phyloP scores from a whole-genome alignment of 148 eudicot species.

The Selenicereus undatus region DNA sequence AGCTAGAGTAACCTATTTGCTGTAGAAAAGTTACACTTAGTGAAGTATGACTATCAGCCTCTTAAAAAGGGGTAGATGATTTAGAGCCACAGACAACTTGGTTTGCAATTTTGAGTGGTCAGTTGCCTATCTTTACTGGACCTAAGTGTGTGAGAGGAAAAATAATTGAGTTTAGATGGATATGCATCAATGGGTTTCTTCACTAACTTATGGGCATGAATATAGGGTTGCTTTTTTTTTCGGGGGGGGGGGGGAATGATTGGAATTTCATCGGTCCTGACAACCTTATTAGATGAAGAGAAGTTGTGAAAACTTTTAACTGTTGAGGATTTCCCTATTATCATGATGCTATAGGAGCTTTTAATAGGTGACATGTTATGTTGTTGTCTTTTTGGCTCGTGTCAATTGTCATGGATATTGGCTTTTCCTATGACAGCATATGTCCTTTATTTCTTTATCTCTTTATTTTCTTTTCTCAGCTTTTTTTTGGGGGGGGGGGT shows the following conservation, averaged over 20 bases:
- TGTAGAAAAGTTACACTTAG: not conserved
- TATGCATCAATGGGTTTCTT: not conserved
- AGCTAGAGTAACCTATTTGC: not conserved
- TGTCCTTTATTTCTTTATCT: not conserved
- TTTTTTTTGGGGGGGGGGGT: not conserved
- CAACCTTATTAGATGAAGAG: not conserved
- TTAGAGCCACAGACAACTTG: not conserved
- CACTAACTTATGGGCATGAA: no score
- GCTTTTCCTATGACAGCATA: not conserved
- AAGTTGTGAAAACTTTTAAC: not conserved
- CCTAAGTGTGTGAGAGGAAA: not conserved
- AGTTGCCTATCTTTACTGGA: not conserved
- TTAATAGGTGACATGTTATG: not conserved
- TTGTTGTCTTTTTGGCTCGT: not conserved
- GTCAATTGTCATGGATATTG: not conserved
- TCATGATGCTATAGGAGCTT: not conserved
- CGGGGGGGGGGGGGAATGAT: not conserved
- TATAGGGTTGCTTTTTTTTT: no score
- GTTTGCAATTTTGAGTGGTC: not conserved
- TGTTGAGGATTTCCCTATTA: not conserved
- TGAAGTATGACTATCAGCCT: not conserved
- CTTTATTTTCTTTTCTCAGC: no score
- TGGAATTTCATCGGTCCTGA: not conserved
- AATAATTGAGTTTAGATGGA: not conserved
- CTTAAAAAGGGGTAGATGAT: not conserved